Conservation (phyloP, 176 grass and related monocot species). For the Triticum timopheevii region DNA sequence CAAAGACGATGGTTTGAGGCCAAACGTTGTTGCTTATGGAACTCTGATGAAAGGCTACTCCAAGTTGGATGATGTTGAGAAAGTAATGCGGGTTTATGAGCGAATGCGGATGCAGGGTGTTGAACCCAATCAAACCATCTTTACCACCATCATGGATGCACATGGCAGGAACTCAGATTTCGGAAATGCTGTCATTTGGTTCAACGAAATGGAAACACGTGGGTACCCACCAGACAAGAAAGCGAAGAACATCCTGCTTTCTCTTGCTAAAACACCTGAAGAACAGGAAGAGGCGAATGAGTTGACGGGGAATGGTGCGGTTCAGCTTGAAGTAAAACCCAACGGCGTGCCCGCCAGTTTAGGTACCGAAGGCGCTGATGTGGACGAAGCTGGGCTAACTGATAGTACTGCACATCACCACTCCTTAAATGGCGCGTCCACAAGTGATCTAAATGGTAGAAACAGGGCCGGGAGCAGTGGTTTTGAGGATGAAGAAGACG, state of each 20-base stretch:
- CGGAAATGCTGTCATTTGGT: constrained; percentile 80
- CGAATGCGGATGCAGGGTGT: constrained; percentile 84
- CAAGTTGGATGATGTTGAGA: constrained; percentile 75
- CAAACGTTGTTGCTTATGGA: constrained; percentile 87
- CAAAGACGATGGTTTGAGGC: constrained; percentile 92
- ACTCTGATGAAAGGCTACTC: constrained; percentile 97
- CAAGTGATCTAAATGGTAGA: constrained; percentile 39
- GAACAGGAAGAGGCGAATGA: constrained; percentile 78
- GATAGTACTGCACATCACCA: neutral
- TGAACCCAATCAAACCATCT: constrained; percentile 85
- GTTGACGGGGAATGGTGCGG: constrained; percentile 47
- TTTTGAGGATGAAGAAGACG: constrained; percentile 42
- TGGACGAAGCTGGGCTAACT: constrained; percentile 14
- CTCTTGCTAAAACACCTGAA: constrained; percentile 62
- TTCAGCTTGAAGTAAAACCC: constrained; percentile 44
- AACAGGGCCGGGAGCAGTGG: constrained; percentile 10
- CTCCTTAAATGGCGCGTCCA: constrained; percentile 7
- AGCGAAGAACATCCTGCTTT: constrained; percentile 82
- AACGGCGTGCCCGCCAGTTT: neutral
- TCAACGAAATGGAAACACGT: constrained; percentile 72
- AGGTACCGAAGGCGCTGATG: constrained; percentile 32
- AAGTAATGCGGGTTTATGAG: constrained; percentile 83
- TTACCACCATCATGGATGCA: constrained; percentile 79
- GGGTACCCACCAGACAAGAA: constrained; percentile 77
- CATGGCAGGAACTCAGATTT: constrained; percentile 87